Evolutionary conservation across 768 basidiomycete genomes (phyloP).

Genomic region (Amanita polypyramis): DNA sequence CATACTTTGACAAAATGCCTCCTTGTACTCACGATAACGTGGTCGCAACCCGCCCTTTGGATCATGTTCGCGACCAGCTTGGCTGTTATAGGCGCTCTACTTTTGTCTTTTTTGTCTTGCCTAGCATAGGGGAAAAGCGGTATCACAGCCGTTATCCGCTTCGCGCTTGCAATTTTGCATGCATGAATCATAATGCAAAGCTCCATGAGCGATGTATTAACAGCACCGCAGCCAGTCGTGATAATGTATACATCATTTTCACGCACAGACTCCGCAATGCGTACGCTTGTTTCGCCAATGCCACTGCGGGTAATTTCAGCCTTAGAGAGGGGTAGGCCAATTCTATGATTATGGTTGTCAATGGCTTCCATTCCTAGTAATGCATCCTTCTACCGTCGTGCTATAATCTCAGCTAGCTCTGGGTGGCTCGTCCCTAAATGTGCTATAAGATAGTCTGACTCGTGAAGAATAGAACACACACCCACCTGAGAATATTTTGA

Average conservation of each 20-base stretch:
- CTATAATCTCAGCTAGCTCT: constrained; percentile 88
- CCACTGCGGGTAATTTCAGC: constrained; percentile 83
- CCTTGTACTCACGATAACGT: constrained; percentile 73
- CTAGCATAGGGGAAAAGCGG: constrained; percentile 95
- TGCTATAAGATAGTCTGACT: background rate
- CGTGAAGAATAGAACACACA: constrained; percentile 4
- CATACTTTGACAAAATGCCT: background rate
- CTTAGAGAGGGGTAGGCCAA: constrained; percentile 81
- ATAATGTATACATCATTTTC: constrained; percentile 99
- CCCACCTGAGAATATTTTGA: constrained; percentile 51
- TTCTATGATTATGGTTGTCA: constrained; percentile 35
- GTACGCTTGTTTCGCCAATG: constrained; percentile 86
- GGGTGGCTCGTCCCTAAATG: constrained; percentile 84
- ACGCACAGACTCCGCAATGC: constrained; percentile 90
- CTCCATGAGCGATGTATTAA: constrained; percentile 96
- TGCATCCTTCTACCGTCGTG: constrained; percentile 55
- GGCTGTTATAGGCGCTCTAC: constrained; percentile 93
- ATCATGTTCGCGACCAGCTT: constrained; percentile 99
- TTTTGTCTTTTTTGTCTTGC: constrained; percentile 99
- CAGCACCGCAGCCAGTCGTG: constrained; percentile 78
- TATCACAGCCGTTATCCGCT: constrained; percentile 95
- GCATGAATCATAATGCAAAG: constrained; percentile 99
- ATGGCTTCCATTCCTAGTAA: constrained; percentile 13
- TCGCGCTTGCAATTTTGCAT: constrained; percentile 98
- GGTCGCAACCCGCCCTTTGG: constrained; percentile 86